Evolutionary conservation across 1,139 yeast genomes (phyloP), one percentile per base, ranked within the genome.

Genomic region (Sugiyamaella xylanicola): DNA sequence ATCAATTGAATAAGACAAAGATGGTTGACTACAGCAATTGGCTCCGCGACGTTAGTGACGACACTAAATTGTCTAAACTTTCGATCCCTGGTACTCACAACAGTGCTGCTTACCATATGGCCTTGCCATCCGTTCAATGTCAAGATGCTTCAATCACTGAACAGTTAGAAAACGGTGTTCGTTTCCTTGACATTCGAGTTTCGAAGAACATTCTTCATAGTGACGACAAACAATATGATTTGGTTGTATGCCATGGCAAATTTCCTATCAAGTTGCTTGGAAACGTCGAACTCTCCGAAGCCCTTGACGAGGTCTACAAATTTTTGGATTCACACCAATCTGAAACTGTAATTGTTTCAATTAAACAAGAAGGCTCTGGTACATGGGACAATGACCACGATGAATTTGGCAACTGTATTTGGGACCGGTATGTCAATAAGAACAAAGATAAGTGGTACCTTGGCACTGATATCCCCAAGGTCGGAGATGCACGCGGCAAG

Each of bases 51-150:
- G 67, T 86, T 56, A 72, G 75, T 57, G 88, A 85, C 68, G 75
- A 83, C 68, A 74, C 78, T 42, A 67, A 68, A 40, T 61, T 87
- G 50, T 76, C 86, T 5, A 73, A 78, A 61, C 75, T 87, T 56
- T 77, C 92, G 0, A 76, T 87, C 56, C 91, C 95, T 4, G 95
- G 95, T 15, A 86, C 95, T 16, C 95, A 87, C 74, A 87, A 87
- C 67, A 78, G 89, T 32, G 90, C 87, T 11, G 93, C 95, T 9
- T 82, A 81, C 65, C 85, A 85, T 69, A 74, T 81, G n/a, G 86
- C 93, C 0, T 75, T 86, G 53, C 93, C 93, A 19, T 83, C 90
- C 0, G 93, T 87, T 35, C 86, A 84, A 68, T 87, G 95, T 70
- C 95, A 87, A 69, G 88, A 84, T 19, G 81, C 76, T 8, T 71